Evolutionary conservation across 768 basidiomycete species (phyloP), one percentile per base, ranked within the genome.

Genomic region (Lactifluus echinatus): DNA sequence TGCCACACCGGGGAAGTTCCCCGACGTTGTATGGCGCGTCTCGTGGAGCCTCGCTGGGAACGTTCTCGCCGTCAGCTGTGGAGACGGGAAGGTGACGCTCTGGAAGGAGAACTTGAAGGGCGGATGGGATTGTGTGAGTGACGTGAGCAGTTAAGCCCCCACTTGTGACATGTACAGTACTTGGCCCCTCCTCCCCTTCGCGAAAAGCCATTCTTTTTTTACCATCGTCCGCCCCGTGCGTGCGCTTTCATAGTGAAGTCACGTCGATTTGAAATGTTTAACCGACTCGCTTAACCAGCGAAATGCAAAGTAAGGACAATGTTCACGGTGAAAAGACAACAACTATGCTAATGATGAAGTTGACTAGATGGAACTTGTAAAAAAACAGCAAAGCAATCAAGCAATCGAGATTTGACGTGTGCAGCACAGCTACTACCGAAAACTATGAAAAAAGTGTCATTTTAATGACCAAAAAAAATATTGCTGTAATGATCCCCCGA

Each of bases 91-190:
- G 72, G 95, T 99, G 21, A 93, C 89, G 8, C 75, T 97, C 49
- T 99, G 96, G 95, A 99, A 99, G 72, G 96, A 99, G 74, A 94
- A 90, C 69, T 72, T 96, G 66, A 89, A 88, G 66, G 90, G 91
- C n/a, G 75, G 79, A 19, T 99, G 94, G 90, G 96, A 98, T 72
- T 94, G 93, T 69, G 91, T 98, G 55, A 93, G 87, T 66, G 93
- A 98, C 66, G 85, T 96, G 81, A 85, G 85, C 59, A 91, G 89
- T 68, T 95, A 77, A 73, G 44, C 51, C 45, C 11, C 2, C 11
- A 19, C 28, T 17, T 34, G n/a, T n/a, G 48, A 39, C 39, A 4
- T 55, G 50, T 61, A 50, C 37, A 50, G 57, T 54, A 59, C 48
- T 17, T 42, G 21, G 21, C 40, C 46, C 33, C 29, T n/a, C 14